phyloP scores from a whole-genome alignment of 1,284 basidiomycete genomes.

The Cryptococcus sp. region DNA sequence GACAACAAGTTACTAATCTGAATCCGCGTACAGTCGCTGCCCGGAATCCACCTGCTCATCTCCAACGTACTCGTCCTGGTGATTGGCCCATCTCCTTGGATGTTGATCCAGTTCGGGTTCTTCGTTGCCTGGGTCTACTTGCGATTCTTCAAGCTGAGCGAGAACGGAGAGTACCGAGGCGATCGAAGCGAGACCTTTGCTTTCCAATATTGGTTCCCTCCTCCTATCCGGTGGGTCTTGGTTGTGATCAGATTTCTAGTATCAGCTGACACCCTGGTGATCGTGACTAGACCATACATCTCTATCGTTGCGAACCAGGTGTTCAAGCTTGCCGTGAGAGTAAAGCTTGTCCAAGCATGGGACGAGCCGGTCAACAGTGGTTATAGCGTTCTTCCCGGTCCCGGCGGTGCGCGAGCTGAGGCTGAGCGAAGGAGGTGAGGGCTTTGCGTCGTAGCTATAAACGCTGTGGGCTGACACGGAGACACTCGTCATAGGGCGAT shows the following conservation, averaged over 20 bases:
- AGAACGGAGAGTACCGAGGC: conserved; percentile 61
- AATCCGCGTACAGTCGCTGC: conserved; percentile 65
- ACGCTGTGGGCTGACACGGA: too few relatives aligned
- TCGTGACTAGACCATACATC: conserved; percentile 60
- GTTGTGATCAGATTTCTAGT: not conserved
- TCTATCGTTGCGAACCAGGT: conserved; percentile 68
- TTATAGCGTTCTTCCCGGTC: conserved; percentile 66
- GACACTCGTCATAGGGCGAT: conserved; percentile 64
- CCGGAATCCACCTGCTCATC: conserved; percentile 89
- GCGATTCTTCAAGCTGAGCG: conserved; percentile 90
- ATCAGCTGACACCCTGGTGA: not conserved
- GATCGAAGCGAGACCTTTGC: conserved; percentile 95
- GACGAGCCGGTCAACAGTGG: conserved; percentile 67
- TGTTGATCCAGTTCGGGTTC: conserved; percentile 98
- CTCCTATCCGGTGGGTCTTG: conserved; percentile 76
- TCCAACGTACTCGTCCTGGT: conserved; percentile 86
- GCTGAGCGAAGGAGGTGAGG: conserved; percentile 84
- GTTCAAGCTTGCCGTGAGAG: conserved; percentile 61
- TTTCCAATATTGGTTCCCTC: conserved; percentile 96
- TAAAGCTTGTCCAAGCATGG: conserved; percentile 77
- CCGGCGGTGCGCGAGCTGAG: conserved; percentile 84
- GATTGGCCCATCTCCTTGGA: conserved; percentile 90
- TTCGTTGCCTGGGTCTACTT: conserved; percentile 93
- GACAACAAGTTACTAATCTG: not conserved
- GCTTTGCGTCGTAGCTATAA: not conserved